Base-by-base conservation (phyloP, 129 eudicot species). In the Dittrichia graveolens region DNA sequence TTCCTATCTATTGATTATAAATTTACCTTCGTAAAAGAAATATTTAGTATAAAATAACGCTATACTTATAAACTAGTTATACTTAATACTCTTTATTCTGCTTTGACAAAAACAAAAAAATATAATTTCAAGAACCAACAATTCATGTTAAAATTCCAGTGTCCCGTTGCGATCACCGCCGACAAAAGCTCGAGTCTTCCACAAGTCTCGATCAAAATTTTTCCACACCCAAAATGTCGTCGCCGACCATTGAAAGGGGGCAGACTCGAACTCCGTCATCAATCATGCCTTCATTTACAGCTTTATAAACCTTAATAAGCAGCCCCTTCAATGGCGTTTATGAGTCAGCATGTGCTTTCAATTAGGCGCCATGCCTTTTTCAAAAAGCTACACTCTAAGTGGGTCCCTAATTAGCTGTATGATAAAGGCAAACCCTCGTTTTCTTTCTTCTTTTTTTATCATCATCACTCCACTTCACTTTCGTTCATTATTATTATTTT, bases 321-420 rank as follows among this genome's bases (percentile, higher is more conserved):
- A 14, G 0, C 16, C 39, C 39, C 38, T 12, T 59, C 46, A 61
- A 61, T 78, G 57, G 71, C 42, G 63, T 69, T 77, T 71, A 60
- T 77, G 47, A 61, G 47, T 61, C 41, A 52, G 15, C 76, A 78
- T 76, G 80, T 76, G 80, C 67, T 67, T 47, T 65, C 47, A 70
- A 71, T 69, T 77, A 63, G 81, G 81, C 63, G 76, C 76, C 70
- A 75, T 50, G 56, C 79, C 42, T 69, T 69, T 50, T 18, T 19
- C 65, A 78, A 61, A 62, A 71, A 34, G 62, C 61, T 69, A 35
- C 60, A 60, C 5, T 61, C 65, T 44, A 38, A 39, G 78, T 75
- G 87, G 87, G 83, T 43, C 79, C 87, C 67, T 34, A 52, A 13
- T 63, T 75, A 75, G 87, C 83, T 79, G 83, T 70, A 79, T 61